These are phyloP conservation scores for Teratosphaeria destructans DNA, from an alignment of 2,329 filamentous ascomycete genomes.

Conservation along the genomic window DNA sequence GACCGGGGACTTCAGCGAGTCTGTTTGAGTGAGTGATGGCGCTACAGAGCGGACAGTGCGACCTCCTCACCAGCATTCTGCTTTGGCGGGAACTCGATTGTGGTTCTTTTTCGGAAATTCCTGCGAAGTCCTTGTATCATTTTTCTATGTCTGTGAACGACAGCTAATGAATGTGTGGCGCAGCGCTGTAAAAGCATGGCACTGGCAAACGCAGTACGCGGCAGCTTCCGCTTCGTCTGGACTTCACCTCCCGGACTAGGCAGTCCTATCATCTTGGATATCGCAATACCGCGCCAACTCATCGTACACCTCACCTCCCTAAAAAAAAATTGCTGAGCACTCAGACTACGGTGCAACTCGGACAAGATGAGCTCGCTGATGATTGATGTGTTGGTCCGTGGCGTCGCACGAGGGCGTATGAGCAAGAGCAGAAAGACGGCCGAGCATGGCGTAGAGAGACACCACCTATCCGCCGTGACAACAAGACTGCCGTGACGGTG, in stretches of 20 bases:
- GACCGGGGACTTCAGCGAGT: not conserved
- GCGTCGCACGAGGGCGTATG: not conserved
- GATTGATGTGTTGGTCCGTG: not conserved
- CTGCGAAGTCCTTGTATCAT: not conserved
- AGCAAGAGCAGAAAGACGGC: not conserved
- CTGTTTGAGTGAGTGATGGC: no score
- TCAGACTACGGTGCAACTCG: no score
- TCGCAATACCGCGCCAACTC: not conserved
- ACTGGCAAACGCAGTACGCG: not conserved
- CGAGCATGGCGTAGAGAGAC: no score
- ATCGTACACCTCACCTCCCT: not conserved
- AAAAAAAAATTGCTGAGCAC: no score
- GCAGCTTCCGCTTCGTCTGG: not conserved
- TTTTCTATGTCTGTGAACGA: not conserved
- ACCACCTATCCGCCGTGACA: not conserved
- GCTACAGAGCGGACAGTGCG: no score
- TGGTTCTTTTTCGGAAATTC: not conserved
- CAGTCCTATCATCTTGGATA: not conserved
- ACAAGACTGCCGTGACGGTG: no score
- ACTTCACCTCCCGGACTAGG: not conserved
- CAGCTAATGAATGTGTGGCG: not conserved
- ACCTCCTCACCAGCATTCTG: no score
- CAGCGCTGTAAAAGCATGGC: not conserved
- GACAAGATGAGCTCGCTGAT: not conserved
- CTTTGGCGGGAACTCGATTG: no score